Evolutionary conservation across 805 yeast species (phyloP).

Genomic region (Sugiyamaella marilandica): DNA sequence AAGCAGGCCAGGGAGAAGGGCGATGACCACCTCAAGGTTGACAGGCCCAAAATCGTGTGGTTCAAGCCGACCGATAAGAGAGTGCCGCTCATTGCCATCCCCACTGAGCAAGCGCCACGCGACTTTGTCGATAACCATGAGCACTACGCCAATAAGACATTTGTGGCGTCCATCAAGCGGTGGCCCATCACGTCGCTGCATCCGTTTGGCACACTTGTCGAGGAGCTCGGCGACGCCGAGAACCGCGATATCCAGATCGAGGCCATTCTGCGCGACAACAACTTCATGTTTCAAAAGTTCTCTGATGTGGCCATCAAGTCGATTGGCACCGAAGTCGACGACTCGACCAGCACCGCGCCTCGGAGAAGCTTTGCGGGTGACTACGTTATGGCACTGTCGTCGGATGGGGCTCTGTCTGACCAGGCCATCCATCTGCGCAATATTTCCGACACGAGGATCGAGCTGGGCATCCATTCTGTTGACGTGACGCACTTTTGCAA

Average conservation of each 20-base stretch:
- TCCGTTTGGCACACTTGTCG: conserved; percentile 92
- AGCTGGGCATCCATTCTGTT: conserved; percentile 78
- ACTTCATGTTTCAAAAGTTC: conserved; percentile 39
- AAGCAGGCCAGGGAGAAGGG: conserved; percentile 40
- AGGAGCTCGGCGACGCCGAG: conserved; percentile 76
- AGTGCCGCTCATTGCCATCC: conserved; percentile 96
- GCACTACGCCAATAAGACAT: conserved; percentile 70
- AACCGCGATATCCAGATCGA: conserved; percentile 76
- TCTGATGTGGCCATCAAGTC: conserved; percentile 35
- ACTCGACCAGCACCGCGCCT: conserved; percentile 13
- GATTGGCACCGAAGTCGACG: conserved; percentile 17
- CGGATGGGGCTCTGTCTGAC: conserved; percentile 57
- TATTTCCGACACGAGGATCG: conserved; percentile 55
- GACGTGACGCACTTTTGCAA: conserved; percentile 72
- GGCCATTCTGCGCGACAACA: conserved; percentile 73
- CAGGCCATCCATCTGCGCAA: conserved; percentile 78
- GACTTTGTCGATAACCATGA: conserved; percentile 94
- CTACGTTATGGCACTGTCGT: conserved; percentile 57
- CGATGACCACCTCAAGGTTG: conserved; percentile 19
- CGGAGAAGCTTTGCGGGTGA: conserved; percentile 55
- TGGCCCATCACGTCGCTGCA: conserved; percentile 99
- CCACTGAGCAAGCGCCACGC: conserved; percentile 95
- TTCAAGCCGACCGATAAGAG: conserved; percentile 97
- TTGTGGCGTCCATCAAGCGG: conserved; percentile 92
- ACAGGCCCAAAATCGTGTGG: conserved; percentile 94